These are phyloP conservation scores for Lasiodiplodia sp. DNA, from an alignment of 2,329 filamentous ascomycete genomes.

Conservation along the genomic window DNA sequence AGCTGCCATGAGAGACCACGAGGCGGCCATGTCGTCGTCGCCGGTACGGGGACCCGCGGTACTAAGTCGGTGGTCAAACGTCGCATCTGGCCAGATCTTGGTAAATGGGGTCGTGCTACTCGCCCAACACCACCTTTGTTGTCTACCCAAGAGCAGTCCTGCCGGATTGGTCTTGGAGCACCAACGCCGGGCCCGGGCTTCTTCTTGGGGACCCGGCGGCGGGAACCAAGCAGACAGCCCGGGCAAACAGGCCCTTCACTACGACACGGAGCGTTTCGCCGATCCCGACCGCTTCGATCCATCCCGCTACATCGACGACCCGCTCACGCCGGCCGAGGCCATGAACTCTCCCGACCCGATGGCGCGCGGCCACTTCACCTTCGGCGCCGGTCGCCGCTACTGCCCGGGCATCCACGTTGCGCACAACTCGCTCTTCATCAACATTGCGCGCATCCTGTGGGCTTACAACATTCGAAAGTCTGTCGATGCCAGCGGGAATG, in stretches of 20 bases:
- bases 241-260: slow-evolving; percentile 42
- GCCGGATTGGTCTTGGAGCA: not conserved
- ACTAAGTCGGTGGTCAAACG: slow-evolving; percentile 17
- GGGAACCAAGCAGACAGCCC: no score
- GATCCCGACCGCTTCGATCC: slow-evolving; percentile 30
- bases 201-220: not conserved
- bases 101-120: not conserved
- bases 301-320: slow-evolving; percentile 29
- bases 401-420: slow-evolving; percentile 30
- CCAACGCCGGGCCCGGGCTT: not conserved
- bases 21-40: not conserved
- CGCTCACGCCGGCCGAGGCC: slow-evolving; percentile 24
- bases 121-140: not conserved
- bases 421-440: slow-evolving; percentile 27
- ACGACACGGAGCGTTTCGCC: slow-evolving; percentile 33
- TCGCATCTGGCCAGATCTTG: slow-evolving; percentile 17
- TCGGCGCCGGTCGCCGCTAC: slow-evolving; percentile 37
- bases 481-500: no score
- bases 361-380: slow-evolving; percentile 45
- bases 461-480: slow-evolving; percentile 9
- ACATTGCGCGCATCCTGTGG: slow-evolving; percentile 27
- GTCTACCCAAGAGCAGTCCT: no score
- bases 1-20: not conserved
- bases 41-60: not conserved
- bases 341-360: slow-evolving; percentile 35